Conservation (phyloP, 345 rosid genomes). For the Toxicodendron radicans region DNA sequence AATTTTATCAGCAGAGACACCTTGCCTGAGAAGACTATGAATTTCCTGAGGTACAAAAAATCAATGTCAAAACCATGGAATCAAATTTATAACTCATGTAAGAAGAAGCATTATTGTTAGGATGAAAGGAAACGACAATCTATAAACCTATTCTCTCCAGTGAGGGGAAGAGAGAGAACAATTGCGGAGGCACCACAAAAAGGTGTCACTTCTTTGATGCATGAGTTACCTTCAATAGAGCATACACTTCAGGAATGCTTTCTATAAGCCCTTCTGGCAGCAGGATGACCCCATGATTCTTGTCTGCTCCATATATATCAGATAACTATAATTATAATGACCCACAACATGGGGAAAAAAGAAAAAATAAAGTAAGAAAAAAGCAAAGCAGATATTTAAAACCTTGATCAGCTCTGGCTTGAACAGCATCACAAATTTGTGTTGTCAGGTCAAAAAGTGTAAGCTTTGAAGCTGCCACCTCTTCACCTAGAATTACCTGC, state of each 20-base stretch:
- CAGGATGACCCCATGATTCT: slow-evolving; percentile 92
- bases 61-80: slow-evolving; percentile 13
- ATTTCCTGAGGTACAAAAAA: slow-evolving; percentile 64
- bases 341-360: not conserved
- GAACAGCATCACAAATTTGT: slow-evolving; percentile 96
- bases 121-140: not conserved
- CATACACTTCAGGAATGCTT: slow-evolving; percentile 96
- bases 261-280: slow-evolving; percentile 97
- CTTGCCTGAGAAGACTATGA: slow-evolving; percentile 69
- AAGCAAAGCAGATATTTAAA: slow-evolving; percentile 18
- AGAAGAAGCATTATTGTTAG: not conserved
- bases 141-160: not conserved
- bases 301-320: slow-evolving; percentile 52
- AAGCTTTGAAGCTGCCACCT: slow-evolving; percentile 97
- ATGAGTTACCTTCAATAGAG: slow-evolving; percentile 73
- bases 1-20: slow-evolving; percentile 66
- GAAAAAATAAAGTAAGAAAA: not conserved
- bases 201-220: not conserved
- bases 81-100: not conserved
- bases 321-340: slow-evolving; percentile 21
- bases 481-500: slow-evolving; percentile 96
- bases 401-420: slow-evolving; percentile 92
- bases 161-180: not conserved
- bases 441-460: slow-evolving; percentile 88
- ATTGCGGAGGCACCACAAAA: slow-evolving; percentile 10